Conservation (phyloP, 2,329 filamentous ascomycete species). For the Amesomyces nigricolor region DNA sequence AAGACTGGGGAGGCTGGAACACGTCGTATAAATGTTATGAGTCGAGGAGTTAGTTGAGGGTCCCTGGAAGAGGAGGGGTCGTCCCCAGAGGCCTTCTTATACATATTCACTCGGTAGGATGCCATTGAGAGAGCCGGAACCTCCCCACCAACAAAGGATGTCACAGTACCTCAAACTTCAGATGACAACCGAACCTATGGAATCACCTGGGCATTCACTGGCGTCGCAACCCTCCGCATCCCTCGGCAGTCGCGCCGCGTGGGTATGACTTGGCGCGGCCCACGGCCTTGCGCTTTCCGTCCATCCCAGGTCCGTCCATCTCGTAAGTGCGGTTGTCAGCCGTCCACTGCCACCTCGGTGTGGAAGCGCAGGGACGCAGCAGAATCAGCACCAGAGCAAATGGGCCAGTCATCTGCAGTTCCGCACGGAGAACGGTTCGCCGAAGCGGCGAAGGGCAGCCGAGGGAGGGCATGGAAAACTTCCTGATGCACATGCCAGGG, state of each 20-base stretch:
- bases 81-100: background rate
- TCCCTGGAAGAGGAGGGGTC: no score
- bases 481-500: background rate
- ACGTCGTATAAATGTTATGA: no score
- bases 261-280: conserved; percentile 1
- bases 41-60: no score
- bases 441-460: background rate
- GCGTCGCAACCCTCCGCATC: background rate
- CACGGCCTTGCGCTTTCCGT: background rate
- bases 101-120: background rate
- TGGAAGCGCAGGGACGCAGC: background rate
- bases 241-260: background rate
- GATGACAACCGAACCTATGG: background rate
- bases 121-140: background rate
- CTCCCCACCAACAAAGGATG: background rate
- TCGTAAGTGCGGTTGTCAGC: conserved; percentile 4
- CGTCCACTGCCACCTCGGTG: conserved; percentile 3
- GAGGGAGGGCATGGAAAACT: background rate
- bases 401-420: background rate
- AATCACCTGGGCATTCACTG: background rate
- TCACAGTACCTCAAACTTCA: background rate
- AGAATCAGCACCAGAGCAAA: background rate
- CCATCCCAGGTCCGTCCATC: background rate
- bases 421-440: background rate
- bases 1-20: no score